Percentiles rank a stretch among this genome's conserved stretches.
Evolutionary conservation across 169 alveolate species (phyloP).

Genomic region (Eimeria mitis): DNA sequence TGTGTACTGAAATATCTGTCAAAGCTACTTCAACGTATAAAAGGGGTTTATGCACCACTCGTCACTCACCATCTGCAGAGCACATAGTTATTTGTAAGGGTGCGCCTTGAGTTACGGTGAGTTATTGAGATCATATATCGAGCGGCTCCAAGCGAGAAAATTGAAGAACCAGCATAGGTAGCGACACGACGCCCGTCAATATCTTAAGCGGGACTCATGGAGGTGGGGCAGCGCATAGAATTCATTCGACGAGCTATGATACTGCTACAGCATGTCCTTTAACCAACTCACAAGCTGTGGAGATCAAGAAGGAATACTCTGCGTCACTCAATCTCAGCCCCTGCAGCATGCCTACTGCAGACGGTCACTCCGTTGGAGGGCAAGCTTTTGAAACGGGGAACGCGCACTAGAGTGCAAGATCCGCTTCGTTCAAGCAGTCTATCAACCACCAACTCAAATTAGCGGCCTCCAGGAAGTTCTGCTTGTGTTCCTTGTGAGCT

Average conservation of each 20-base stretch:
- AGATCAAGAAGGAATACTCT: not conserved
- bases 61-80: not conserved
- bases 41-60: not conserved
- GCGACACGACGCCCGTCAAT: not conserved
- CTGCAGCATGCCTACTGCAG: not conserved
- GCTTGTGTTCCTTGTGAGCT: not conserved
- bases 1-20: too few species aligned
- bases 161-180: not conserved
- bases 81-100: not conserved
- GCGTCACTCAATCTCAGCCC: not conserved
- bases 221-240: not conserved
- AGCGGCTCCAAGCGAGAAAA: not conserved
- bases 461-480: not conserved
- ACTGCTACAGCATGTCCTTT: not conserved
- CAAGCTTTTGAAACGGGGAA: not conserved
- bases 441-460: not conserved
- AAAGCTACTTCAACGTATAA: too few species aligned
- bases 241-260: not conserved
- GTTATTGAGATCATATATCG: not conserved
- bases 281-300: constrained; percentile 4
- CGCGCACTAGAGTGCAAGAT: not conserved
- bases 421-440: not conserved
- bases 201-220: not conserved
- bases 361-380: not conserved
- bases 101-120: not conserved